phyloP scores from a whole-genome alignment of 352 stramenopile genomes.

The Pythium plurisporium region DNA sequence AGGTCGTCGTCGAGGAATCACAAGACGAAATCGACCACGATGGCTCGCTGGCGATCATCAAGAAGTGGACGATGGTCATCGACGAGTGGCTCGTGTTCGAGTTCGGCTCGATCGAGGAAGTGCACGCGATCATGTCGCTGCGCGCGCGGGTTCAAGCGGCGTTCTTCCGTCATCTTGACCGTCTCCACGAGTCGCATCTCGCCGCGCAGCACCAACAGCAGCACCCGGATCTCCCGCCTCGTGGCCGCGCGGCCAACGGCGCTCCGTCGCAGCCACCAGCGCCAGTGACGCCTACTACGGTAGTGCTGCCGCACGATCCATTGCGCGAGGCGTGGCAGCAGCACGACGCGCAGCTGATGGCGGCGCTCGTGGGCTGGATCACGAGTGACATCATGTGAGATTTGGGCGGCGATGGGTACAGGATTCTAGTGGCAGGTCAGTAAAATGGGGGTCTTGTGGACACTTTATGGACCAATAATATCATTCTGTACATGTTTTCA shows the following conservation, averaged over 20 bases:
- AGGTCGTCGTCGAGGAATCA: conserved; percentile 21
- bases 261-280: not conserved
- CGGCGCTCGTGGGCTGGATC: conserved; percentile 47
- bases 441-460: not conserved
- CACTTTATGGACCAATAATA: not conserved
- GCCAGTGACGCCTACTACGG: not conserved
- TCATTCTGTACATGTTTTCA: not conserved
- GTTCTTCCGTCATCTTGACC: conserved; percentile 66
- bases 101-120: conserved; percentile 37
- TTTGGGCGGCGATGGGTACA: not conserved
- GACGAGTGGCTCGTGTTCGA: conserved; percentile 80
- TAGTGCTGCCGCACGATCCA: conserved; percentile 10
- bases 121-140: conserved; percentile 39
- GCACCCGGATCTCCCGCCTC: conserved; percentile 17
- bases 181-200: conserved; percentile 35
- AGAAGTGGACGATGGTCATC: conserved; percentile 51
- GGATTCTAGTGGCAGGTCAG: not conserved
- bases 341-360: conserved; percentile 54
- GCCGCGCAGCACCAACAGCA: conserved; percentile 8
- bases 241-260: conserved; percentile 4
- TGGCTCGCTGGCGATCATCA: conserved; percentile 16
- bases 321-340: conserved; percentile 18
- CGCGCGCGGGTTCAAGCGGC: conserved; percentile 52
- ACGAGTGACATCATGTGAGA: conserved; percentile 32
- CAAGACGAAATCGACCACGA: conserved; percentile 34